Evolutionary conservation across 2,329 filamentous ascomycete species (phyloP).

Genomic region (Helotiales sp.): DNA sequence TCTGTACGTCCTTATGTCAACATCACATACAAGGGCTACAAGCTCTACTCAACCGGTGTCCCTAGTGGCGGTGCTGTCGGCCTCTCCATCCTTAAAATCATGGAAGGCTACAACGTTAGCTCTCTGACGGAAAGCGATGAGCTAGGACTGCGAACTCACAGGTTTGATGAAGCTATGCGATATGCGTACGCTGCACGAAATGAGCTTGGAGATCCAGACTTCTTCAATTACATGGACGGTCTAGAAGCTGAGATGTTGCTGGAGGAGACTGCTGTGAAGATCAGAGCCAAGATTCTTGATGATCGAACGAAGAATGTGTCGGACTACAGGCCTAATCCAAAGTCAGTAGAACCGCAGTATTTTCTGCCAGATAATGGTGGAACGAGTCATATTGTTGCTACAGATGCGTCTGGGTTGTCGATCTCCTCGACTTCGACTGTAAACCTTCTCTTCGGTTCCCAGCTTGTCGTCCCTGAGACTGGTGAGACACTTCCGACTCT

Average conservation of each 20-base stretch:
- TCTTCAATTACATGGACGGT: slow-evolving; percentile 59
- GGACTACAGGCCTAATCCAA: slow-evolving; percentile 53
- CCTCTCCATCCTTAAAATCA: slow-evolving; percentile 67
- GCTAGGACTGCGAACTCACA: slow-evolving; percentile 69
- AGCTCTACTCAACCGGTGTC: slow-evolving; percentile 67
- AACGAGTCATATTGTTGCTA: slow-evolving; percentile 71
- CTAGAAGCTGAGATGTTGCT: slow-evolving; percentile 71
- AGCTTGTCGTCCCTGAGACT: slow-evolving; percentile 76
- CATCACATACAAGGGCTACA: slow-evolving; percentile 68
- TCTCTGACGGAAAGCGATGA: slow-evolving; percentile 39
- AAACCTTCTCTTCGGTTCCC: slow-evolving; percentile 82
- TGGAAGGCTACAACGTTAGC: slow-evolving; percentile 65
- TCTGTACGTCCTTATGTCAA: slow-evolving; percentile 62
- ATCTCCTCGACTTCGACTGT: slow-evolving; percentile 84
- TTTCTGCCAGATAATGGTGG: slow-evolving; percentile 71
- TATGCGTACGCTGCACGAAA: slow-evolving; percentile 82
- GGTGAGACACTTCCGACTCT: slow-evolving; percentile 50
- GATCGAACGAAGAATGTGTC: slow-evolving; percentile 67
- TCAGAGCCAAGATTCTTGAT: slow-evolving; percentile 71
- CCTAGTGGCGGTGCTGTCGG: slow-evolving; percentile 78
- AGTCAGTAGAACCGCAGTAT: slow-evolving; percentile 59
- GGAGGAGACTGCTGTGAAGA: slow-evolving; percentile 54
- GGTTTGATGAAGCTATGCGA: slow-evolving; percentile 83
- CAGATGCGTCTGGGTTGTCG: slow-evolving; percentile 72
- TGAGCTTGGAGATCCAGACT: slow-evolving; percentile 81